Conservation (phyloP, 2,329 filamentous ascomycete species). For the Claviceps purpurea region DNA sequence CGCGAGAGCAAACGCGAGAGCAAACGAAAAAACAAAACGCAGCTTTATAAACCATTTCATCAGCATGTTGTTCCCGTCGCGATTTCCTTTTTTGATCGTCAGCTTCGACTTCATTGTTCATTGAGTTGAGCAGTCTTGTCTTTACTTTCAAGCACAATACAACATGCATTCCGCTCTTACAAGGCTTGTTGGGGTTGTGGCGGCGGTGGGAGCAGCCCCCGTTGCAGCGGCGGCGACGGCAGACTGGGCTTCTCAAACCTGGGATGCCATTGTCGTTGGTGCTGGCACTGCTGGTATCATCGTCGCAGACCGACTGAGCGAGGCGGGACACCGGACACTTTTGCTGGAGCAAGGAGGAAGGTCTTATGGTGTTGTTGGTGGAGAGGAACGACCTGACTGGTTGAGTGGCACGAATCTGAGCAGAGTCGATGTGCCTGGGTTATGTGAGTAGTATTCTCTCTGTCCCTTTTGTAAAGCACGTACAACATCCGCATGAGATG, state of each 20-base stretch:
- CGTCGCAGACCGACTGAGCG: slow-evolving; percentile 35
- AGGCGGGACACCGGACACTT: slow-evolving; percentile 36
- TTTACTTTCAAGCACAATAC: not conserved
- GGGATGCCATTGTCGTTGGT: slow-evolving; percentile 29
- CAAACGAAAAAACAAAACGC: no score
- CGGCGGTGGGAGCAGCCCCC: not conserved
- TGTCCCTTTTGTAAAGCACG: no score
- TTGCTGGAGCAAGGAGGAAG: slow-evolving; percentile 37
- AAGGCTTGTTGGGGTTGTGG: not conserved
- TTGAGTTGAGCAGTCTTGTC: not conserved
- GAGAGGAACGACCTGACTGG: slow-evolving; percentile 33
- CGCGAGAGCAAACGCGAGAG: no score
- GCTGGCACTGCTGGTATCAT: slow-evolving; percentile 40
- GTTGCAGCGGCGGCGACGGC: not conserved
- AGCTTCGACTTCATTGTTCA: no score
- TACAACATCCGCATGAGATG: no score
- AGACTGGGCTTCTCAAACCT: slow-evolving; percentile 8
- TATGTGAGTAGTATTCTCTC: slow-evolving; percentile 20
- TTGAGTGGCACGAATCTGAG: slow-evolving; percentile 31
- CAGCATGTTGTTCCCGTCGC: no score
- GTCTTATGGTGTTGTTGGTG: slow-evolving; percentile 35
- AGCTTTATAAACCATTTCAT: no score
- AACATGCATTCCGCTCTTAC: not conserved
- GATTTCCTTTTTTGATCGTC: no score
- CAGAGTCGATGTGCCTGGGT: slow-evolving; percentile 38